Base-by-base conservation (phyloP, 2,329 filamentous ascomycete species). In the Hypoxylon sp. region DNA sequence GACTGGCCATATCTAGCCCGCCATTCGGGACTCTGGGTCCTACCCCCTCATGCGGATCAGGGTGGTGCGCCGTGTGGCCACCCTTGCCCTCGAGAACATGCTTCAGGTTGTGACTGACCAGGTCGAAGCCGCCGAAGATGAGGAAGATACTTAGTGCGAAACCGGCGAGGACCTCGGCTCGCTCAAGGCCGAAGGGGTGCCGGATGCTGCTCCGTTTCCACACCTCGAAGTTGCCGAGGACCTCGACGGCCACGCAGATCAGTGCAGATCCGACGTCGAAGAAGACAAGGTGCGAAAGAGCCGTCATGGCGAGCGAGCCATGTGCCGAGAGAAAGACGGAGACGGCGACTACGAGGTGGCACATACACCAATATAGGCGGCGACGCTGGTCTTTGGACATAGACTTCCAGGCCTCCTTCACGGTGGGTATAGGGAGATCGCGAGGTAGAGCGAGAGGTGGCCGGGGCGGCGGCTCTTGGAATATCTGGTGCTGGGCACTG, bases 71-170 rank as follows among this genome's bases (percentile, higher is more conserved):
- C 60, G 90, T 87, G 76, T 97, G 93, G 14, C 86, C 86, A 13
- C 91, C 90, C 20, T 89, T 76, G 13, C 81, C 79, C 80, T 98
- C 95, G 10, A 99, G 88, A n/a, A 94, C 88, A 80, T 99, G 95
- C 78, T 97, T 96, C 14, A 97, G 85, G 67, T 94, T 95, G 79
- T 99, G 96, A 44, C 93, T 97, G 68, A 99, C 91, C 54, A 99
- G 89, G 76, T 99, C 96, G 76, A 98, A 91, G 20, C 95, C 95
- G 85, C 97, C 97, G 81, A 99, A 99, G n/a, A 97, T 88, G 11
- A 99, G 88, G 69, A 98, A 94, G 42, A 99, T 92, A 57, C 94
- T 97, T 90, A 98, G 94, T 68, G 95, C 96, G 72, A 99, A 97
- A 17, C 96, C 96, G 37, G 95, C 94, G 14, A 99, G 88, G 4